phyloP scores from a whole-genome alignment of 306 rosid genomes.

The Prunus armeniaca region DNA sequence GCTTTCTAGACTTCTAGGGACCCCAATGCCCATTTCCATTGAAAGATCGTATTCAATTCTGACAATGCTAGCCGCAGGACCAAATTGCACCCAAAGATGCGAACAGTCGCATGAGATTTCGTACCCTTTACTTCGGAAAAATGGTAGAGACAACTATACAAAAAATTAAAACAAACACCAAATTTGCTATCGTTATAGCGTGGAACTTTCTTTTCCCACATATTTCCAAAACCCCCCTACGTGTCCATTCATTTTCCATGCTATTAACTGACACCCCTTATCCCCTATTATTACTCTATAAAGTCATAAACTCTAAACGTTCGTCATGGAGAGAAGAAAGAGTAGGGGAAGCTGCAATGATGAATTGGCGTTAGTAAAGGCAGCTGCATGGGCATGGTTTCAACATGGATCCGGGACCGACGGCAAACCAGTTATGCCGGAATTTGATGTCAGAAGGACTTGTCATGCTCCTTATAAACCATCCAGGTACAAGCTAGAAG shows the following conservation, averaged over 20 bases:
- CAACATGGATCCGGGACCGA: slow-evolving; percentile 56
- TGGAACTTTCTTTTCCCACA: slow-evolving; percentile 54
- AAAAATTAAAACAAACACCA: background rate
- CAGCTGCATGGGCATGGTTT: slow-evolving; percentile 97
- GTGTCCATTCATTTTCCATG: background rate
- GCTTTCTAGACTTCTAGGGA: slow-evolving; percentile 1
- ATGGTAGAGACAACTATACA: slow-evolving; percentile 9
- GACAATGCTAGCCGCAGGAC: slow-evolving; percentile 5
- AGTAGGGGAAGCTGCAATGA: slow-evolving; percentile 10
- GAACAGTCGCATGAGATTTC: background rate
- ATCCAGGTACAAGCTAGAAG: slow-evolving; percentile 72
- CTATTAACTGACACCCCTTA: background rate
- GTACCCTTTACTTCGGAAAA: background rate
- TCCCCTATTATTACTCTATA: slow-evolving; percentile 6
- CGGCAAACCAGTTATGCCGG: slow-evolving; percentile 27
- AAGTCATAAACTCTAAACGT: background rate
- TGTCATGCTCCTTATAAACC: slow-evolving; percentile 31
- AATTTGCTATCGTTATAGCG: slow-evolving; percentile 20
- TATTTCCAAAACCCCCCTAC: background rate
- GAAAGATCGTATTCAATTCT: slow-evolving; percentile 30
- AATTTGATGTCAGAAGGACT: slow-evolving; percentile 29
- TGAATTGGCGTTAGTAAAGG: slow-evolving; percentile 40
- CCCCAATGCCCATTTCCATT: slow-evolving; percentile 13
- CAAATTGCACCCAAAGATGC: slow-evolving; percentile 17
- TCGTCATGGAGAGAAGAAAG: slow-evolving; percentile 33